Conservation (phyloP, 2,329 filamentous ascomycete species). For the Ophiocordyceps camponoti-floridani region DNA sequence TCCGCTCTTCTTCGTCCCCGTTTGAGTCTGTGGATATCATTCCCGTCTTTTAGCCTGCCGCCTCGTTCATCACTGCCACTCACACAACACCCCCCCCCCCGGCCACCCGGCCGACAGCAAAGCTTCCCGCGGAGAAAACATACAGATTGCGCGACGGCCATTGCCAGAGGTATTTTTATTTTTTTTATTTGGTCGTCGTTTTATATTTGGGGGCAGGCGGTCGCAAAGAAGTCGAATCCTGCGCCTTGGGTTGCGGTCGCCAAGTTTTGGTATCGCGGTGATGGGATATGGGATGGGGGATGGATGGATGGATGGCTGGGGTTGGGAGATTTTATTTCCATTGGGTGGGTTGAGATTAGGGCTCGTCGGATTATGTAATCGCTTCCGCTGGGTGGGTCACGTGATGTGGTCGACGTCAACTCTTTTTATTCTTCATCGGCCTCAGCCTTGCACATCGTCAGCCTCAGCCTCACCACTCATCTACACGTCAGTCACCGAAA, state of each 20-base stretch:
- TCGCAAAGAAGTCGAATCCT: slow-evolving; percentile 65
- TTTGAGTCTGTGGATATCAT: too few species aligned
- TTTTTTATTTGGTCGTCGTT: neutral
- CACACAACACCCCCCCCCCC: neutral
- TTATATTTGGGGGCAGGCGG: slow-evolving; percentile 2
- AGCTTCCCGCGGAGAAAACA: slow-evolving; percentile 58
- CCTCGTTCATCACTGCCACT: too few species aligned
- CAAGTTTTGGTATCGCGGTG: neutral
- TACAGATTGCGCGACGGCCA: slow-evolving; percentile 82
- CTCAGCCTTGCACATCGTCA: neutral
- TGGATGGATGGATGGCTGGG: slow-evolving; percentile 8
- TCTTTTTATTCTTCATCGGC: too few species aligned
- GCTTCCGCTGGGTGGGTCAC: neutral
- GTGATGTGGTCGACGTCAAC: neutral
- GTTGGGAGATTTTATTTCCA: slow-evolving; percentile 4
- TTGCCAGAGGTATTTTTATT: slow-evolving; percentile 26
- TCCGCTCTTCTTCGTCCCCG: slow-evolving; percentile 19
- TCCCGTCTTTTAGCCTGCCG: slow-evolving; percentile 99
- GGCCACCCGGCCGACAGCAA: slow-evolving; percentile 97
- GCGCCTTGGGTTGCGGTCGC: slow-evolving; percentile 32
- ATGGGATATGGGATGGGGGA: neutral
- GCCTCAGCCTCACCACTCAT: neutral
- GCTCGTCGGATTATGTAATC: slow-evolving; percentile 11
- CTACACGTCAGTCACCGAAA: neutral
- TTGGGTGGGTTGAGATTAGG: slow-evolving; percentile 12